Evolutionary conservation across 768 basidiomycete genomes (phyloP), one percentile per base, ranked within the genome.

Genomic region (Pleurotus djamor): DNA sequence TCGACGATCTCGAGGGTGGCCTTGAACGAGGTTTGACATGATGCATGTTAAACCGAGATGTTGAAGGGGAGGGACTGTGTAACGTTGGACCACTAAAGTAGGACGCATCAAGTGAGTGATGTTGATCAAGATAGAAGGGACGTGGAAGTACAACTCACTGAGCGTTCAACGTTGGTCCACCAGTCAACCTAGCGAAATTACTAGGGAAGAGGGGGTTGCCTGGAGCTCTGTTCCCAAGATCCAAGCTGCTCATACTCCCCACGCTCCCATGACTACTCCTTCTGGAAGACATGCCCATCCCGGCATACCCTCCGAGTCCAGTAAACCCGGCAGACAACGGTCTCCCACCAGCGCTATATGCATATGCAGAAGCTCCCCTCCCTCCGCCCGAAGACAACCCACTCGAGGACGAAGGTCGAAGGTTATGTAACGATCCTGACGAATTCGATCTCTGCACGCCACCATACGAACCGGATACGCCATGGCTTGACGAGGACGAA

Each of bases 171-270:
- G 88, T 92, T 17, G 91, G 91, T 36, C 82, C 83, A 37, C 81
- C 64, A 28, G 83, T 81, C 62, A 94, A 71, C 57, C 82, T 81
- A 35, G 89, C 83, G 71, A 94, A 96, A 67, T 83, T 91, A 63
- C 84, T 88, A 3, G 91, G 90, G 75, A 96, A 96, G 5, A 94
- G 73, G 12, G 92, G 92, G 63, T 86, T 83, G 0, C 91, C 92
- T 1, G 88, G 85, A 1, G 76, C 78, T 4, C 91, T 79, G 63
- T 91, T 89, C 7, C 80, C 82, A n/a, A 82, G 73, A 7, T 55
- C 52, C 17, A 43, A 34, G 28, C 52, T 43, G 4, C 8, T 28
- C 6, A 55, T 43, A 55, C 36, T 41, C 2, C 52, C 37, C 13
- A 59, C 70, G 66, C 35, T 16, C 6, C 49, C 69, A 67, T 52